A percentile compares a stretch with the other conserved stretches of the same genome.
Evolutionary conservation across 805 yeast species (phyloP).

Genomic region (Hanseniaspora mollemarum): DNA sequence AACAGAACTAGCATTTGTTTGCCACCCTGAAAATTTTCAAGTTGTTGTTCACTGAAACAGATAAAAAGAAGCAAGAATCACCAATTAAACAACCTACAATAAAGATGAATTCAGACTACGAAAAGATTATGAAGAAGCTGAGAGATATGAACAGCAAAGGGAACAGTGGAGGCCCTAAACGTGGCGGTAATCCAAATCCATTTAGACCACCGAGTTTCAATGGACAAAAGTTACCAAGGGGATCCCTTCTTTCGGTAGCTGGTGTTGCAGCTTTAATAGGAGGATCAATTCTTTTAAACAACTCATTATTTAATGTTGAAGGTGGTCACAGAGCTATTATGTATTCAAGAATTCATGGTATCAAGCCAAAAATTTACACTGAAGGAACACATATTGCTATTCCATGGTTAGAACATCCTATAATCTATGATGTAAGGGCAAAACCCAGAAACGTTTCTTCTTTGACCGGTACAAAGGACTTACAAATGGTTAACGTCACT

Average conservation of each 20-base stretch:
- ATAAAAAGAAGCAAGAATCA: background rate
- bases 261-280: slow-evolving; percentile 50
- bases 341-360: slow-evolving; percentile 78
- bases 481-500: slow-evolving; percentile 98
- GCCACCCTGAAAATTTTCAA: background rate
- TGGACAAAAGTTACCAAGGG: slow-evolving; percentile 32
- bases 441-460: slow-evolving; percentile 94
- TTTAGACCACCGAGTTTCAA: slow-evolving; percentile 20
- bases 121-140: slow-evolving; percentile 13
- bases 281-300: slow-evolving; percentile 42
- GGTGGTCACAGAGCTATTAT: slow-evolving; percentile 98
- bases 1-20: too few relatives aligned
- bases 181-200: slow-evolving; percentile 1
- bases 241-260: slow-evolving; percentile 52
- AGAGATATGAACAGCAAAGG: slow-evolving; percentile 10
- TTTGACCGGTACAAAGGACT: slow-evolving; percentile 92
- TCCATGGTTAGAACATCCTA: slow-evolving; percentile 91
- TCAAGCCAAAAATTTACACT: slow-evolving; percentile 65
- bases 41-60: slow-evolving; percentile 13
- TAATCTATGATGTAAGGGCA: slow-evolving; percentile 89
- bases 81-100: background rate
- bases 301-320: slow-evolving; percentile 72
- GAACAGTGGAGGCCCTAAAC: background rate
- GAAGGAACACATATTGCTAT: slow-evolving; percentile 93
- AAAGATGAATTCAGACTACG: slow-evolving; percentile 11